These are phyloP conservation scores for Scenedesmus sp. DNA, from an alignment of 163 green algal genomes.

Conservation along the genomic window DNA sequence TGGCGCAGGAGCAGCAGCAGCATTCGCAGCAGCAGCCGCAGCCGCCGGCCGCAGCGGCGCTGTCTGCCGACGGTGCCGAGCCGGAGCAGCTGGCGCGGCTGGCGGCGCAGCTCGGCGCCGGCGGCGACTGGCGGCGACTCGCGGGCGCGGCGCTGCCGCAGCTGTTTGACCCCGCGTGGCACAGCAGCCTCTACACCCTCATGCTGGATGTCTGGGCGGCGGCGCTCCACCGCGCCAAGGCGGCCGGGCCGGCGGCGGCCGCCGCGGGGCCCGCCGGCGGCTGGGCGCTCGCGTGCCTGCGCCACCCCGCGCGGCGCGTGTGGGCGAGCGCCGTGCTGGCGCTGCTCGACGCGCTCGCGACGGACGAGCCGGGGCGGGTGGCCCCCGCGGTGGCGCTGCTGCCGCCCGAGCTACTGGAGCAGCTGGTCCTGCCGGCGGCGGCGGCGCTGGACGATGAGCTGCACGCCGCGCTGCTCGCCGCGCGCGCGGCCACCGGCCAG, in stretches of 20 bases:
- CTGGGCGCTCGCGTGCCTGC: constrained; percentile 6
- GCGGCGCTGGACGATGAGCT: constrained; percentile 7
- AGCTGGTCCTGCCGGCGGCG: constrained; percentile 32
- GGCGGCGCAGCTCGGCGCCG: not conserved
- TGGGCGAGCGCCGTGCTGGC: constrained; percentile 28
- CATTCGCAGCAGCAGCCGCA: not conserved
- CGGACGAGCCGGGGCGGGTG: not conserved
- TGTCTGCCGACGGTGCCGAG: no score
- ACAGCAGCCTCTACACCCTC: constrained; percentile 31
- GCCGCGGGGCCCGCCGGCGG: not conserved
- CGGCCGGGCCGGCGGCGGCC: constrained; percentile 6
- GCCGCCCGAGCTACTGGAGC: not conserved
- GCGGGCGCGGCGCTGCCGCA: constrained; percentile 1
- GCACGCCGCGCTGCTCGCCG: not conserved
- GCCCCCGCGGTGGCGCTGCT: not conserved
- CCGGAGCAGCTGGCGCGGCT: not conserved
- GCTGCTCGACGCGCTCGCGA: constrained; percentile 17
- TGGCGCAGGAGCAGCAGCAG: not conserved
- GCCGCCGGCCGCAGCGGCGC: no score
- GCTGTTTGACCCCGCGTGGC: constrained; percentile 25
- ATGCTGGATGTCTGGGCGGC: constrained; percentile 9
- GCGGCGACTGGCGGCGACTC: not conserved
- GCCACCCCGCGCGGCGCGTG: not conserved
- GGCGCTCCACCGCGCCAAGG: not conserved
- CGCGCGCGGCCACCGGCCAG: not conserved